A percentile compares a stretch with the other conserved stretches of the same genome.
Evolutionary conservation across 495 filamentous ascomycete species (phyloP).

Genomic region (Thermochaetoides thermophila): DNA sequence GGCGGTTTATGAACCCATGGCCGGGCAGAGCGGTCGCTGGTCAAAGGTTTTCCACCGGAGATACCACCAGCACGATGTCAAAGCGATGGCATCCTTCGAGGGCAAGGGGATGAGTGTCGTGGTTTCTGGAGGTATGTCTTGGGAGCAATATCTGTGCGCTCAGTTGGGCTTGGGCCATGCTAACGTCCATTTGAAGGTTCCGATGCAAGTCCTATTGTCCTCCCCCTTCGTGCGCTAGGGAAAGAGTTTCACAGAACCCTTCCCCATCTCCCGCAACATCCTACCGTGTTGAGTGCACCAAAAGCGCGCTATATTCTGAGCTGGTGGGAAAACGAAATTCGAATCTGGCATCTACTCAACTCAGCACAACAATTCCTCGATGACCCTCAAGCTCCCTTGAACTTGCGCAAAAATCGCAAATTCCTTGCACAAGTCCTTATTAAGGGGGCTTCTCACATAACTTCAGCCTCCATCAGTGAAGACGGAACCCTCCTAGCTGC

Average conservation of each 20-base stretch:
- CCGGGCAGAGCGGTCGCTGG: constrained; percentile 53
- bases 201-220: constrained; percentile 65
- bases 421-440: constrained; percentile 59
- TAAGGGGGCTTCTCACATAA: constrained; percentile 75
- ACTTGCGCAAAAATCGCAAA: constrained; percentile 33
- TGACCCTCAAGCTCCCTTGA: constrained; percentile 18
- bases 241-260: constrained; percentile 69
- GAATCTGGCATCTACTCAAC: constrained; percentile 58
- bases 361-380: constrained; percentile 33
- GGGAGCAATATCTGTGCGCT: neutral
- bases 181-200: constrained; percentile 54
- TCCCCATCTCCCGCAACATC: constrained; percentile 63
- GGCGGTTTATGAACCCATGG: constrained; percentile 55
- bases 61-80: constrained; percentile 86
- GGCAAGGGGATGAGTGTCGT: constrained; percentile 67
- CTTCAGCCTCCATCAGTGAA: constrained; percentile 56
- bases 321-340: constrained; percentile 85
- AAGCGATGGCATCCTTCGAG: constrained; percentile 85
- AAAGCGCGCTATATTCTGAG: constrained; percentile 62
- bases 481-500: constrained; percentile 65
- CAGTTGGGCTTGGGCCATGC: no score
- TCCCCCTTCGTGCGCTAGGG: constrained; percentile 66
- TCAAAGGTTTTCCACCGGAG: constrained; percentile 66
- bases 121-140: constrained; percentile 70
- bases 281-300: constrained; percentile 53